Conservation (phyloP, 2,329 filamentous ascomycete species). For the Ascochyta koolunga region DNA sequence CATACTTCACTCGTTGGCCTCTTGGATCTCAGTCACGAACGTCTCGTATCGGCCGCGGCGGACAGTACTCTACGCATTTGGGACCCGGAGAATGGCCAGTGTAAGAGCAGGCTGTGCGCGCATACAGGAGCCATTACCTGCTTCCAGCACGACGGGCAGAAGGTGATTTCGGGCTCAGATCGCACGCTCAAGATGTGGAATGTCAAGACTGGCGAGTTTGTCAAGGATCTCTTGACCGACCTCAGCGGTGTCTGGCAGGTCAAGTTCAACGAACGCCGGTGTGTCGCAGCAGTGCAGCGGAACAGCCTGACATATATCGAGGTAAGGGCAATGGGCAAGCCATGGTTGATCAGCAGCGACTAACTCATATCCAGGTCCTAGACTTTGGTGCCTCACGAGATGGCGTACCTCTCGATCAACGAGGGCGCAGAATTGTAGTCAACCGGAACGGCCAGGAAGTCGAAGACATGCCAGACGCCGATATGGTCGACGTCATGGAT, state of each 20-base stretch:
- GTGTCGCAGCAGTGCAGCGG: constrained; percentile 94
- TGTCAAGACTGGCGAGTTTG: constrained; percentile 86
- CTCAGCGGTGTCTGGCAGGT: constrained; percentile 99
- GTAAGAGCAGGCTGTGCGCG: constrained; percentile 86
- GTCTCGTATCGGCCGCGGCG: constrained; percentile 91
- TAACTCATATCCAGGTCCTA: constrained; percentile 72
- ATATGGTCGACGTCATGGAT: constrained; percentile 36
- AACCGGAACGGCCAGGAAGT: constrained; percentile 48
- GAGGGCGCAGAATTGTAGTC: constrained; percentile 75
- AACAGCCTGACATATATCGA: constrained; percentile 94
- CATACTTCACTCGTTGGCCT: constrained; percentile 92
- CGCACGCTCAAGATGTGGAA: constrained; percentile 99
- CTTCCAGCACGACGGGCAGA: constrained; percentile 96
- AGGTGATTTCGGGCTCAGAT: constrained; percentile 95
- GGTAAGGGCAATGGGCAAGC: constrained; percentile 50
- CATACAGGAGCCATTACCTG: constrained; percentile 98
- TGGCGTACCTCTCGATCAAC: constrained; percentile 75
- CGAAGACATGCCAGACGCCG: constrained; percentile 43
- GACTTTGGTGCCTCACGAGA: constrained; percentile 96
- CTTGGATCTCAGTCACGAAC: constrained; percentile 85
- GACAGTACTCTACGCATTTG: constrained; percentile 95
- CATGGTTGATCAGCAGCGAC: constrained; percentile 7
- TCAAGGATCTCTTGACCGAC: constrained; percentile 90
- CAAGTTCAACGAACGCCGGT: constrained; percentile 93
- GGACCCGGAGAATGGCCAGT: constrained; percentile 92